These are phyloP conservation scores for Ustilago crameri DNA, from an alignment of 1,284 basidiomycete genomes.

Conservation along the genomic window DNA sequence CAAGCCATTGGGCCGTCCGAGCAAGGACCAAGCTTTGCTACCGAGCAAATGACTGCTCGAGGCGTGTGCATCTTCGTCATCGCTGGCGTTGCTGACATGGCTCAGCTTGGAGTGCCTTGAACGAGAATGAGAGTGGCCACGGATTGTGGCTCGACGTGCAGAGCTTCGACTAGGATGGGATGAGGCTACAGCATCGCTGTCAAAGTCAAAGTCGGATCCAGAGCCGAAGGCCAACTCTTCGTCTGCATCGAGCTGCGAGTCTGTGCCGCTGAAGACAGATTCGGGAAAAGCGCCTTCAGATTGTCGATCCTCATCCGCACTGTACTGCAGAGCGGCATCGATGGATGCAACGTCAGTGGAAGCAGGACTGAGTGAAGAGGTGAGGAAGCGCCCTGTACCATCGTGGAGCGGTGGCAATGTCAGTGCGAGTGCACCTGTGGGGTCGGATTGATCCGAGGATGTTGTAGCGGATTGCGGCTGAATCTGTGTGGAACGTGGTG, in stretches of 20 bases:
- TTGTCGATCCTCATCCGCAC: constrained; percentile 20
- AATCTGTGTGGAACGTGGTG: neutral
- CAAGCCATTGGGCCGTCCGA: constrained; percentile 21
- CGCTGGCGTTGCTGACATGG: constrained; percentile 27
- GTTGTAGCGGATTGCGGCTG: neutral
- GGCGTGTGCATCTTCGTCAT: constrained; percentile 21
- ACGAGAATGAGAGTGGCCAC: constrained; percentile 12
- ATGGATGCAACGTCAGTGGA: constrained; percentile 24
- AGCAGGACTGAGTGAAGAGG: constrained; percentile 31
- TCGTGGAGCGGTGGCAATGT: constrained; percentile 42
- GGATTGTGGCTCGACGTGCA: constrained; percentile 6
- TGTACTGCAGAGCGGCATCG: constrained; percentile 23
- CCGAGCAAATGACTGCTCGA: constrained; percentile 26
- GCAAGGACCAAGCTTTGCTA: constrained; percentile 40
- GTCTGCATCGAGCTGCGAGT: constrained; percentile 43
- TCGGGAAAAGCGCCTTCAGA: constrained; percentile 33
- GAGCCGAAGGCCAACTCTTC: constrained; percentile 50
- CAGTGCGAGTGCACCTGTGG: constrained; percentile 28
- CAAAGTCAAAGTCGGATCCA: constrained; percentile 49
- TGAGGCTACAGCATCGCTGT: constrained; percentile 42
- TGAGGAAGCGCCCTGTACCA: constrained; percentile 43
- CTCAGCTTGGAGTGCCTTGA: constrained; percentile 28
- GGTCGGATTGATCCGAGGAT: constrained; percentile 12
- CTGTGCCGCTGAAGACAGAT: constrained; percentile 36
- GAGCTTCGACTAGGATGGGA: constrained; percentile 38